These are phyloP conservation scores for Microthlaspi erraticum DNA, from an alignment of 345 rosid species.

Conservation along the genomic window DNA sequence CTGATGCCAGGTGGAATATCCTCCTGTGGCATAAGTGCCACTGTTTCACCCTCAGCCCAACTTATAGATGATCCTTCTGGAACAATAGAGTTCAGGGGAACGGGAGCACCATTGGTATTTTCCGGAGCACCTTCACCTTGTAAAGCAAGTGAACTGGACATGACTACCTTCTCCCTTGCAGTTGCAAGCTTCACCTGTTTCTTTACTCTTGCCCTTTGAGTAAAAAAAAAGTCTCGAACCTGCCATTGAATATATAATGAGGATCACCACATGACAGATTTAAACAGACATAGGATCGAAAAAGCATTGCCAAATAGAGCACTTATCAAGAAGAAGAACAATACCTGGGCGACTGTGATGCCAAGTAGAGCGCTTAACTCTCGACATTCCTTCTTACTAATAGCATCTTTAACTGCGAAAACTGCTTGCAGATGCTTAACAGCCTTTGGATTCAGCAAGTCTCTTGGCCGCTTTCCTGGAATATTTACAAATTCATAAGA, in stretches of 20 bases:
- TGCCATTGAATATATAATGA: constrained; percentile 40
- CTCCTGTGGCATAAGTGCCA: constrained; percentile 58
- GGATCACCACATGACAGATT: constrained; percentile 7
- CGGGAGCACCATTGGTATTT: constrained; percentile 33
- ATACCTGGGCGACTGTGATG: constrained; percentile 85
- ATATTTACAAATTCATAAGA: constrained; percentile 31
- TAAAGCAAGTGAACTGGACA: constrained; percentile 46
- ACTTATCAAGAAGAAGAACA: constrained; percentile 11
- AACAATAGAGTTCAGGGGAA: constrained; percentile 44
- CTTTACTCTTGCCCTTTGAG: constrained; percentile 89
- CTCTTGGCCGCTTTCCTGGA: constrained; percentile 97
- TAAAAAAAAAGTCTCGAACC: constrained; percentile 89
- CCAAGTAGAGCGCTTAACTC: constrained; percentile 95
- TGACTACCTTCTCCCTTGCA: constrained; percentile 74
- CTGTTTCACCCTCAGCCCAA: constrained; percentile 56
- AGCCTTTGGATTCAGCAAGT: constrained; percentile 92
- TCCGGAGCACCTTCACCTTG: constrained; percentile 42
- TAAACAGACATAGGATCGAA: constrained; percentile 1
- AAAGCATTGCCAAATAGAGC: constrained; percentile 12
- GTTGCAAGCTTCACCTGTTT: constrained; percentile 75
- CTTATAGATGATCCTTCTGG: constrained; percentile 51
- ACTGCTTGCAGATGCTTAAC: constrained; percentile 88
- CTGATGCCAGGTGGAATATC: constrained; percentile 62
- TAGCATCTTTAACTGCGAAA: constrained; percentile 91
- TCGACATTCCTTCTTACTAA: constrained; percentile 91